phyloP scores from a whole-genome alignment of 2,329 filamentous ascomycete genomes.

The Beauveria sp. region DNA sequence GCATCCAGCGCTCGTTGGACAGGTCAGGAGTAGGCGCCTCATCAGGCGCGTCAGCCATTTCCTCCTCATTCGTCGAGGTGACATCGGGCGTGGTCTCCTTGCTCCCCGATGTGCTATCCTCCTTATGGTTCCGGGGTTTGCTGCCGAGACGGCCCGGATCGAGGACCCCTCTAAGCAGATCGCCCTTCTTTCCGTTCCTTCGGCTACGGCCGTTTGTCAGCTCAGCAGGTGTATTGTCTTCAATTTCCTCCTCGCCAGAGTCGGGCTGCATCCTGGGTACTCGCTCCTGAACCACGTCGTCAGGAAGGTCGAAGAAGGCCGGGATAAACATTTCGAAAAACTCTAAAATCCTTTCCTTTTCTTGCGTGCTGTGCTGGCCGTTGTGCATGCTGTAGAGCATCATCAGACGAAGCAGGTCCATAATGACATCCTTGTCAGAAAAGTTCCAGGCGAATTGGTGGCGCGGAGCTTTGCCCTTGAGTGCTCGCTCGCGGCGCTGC shows the following conservation, averaged over 20 bases:
- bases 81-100: conserved; percentile 85
- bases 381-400: conserved; percentile 60
- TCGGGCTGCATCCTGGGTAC: conserved; percentile 62
- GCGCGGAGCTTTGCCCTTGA: conserved; percentile 52
- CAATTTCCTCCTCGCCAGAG: conserved; percentile 69
- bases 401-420: conserved; percentile 55
- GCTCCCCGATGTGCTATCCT: conserved; percentile 71
- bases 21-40: conserved; percentile 54
- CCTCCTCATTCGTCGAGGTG: conserved; percentile 69
- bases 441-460: conserved; percentile 74
- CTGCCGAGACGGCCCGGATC: conserved; percentile 69
- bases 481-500: conserved; percentile 64
- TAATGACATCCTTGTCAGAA: conserved; percentile 59
- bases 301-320: conserved; percentile 67
- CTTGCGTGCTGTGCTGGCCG: conserved; percentile 61
- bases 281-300: conserved; percentile 59
- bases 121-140: conserved; percentile 63
- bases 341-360: conserved; percentile 65
- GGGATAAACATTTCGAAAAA: conserved; percentile 74
- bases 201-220: conserved; percentile 60
- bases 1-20: conserved; percentile 58
- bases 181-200: conserved; percentile 68
- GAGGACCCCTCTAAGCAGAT: conserved; percentile 78
- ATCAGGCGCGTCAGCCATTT: conserved; percentile 56
- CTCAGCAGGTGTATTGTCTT: conserved; percentile 64